Percentiles rank a stretch among this genome's conserved stretches.
These are phyloP conservation scores for Stromatinia cepivora DNA, from an alignment of 2,329 filamentous ascomycete species.

Conservation along the genomic window DNA sequence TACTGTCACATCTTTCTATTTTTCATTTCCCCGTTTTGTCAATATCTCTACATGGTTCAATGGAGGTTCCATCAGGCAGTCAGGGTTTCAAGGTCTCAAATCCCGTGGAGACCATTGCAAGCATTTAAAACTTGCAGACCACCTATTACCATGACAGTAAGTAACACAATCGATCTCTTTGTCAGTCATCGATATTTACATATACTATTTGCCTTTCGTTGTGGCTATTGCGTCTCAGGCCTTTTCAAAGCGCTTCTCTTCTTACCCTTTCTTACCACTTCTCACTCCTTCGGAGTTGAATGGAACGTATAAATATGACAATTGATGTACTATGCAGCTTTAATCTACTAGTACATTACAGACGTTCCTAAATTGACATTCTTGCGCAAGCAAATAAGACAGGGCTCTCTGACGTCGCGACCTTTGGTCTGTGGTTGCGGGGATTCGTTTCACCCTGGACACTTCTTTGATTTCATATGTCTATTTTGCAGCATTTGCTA, in stretches of 20 bases:
- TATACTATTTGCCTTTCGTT: background rate
- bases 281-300: background rate
- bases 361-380: conserved; percentile 56
- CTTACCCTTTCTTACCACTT: background rate
- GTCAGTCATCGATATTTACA: background rate
- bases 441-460: conserved; percentile 61
- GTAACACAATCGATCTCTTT: background rate
- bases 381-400: conserved; percentile 18
- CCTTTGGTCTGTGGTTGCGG: conserved; percentile 49
- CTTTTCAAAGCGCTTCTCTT: background rate
- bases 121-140: background rate
- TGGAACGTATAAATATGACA: conserved; percentile 22
- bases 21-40: background rate
- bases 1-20: background rate
- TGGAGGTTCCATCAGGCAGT: background rate
- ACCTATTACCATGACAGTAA: background rate
- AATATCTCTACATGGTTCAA: background rate
- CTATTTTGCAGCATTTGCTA: background rate
- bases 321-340: conserved; percentile 48
- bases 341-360: conserved; percentile 48
- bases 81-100: background rate
- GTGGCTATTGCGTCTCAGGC: background rate
- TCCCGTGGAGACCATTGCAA: background rate
- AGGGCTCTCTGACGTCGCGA: conserved; percentile 63
- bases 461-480: background rate